A percentile compares a stretch with the other conserved stretches of the same genome.
Evolutionary conservation across 805 yeast species (phyloP).

Genomic region (Wickerhamiella occidentalis): DNA sequence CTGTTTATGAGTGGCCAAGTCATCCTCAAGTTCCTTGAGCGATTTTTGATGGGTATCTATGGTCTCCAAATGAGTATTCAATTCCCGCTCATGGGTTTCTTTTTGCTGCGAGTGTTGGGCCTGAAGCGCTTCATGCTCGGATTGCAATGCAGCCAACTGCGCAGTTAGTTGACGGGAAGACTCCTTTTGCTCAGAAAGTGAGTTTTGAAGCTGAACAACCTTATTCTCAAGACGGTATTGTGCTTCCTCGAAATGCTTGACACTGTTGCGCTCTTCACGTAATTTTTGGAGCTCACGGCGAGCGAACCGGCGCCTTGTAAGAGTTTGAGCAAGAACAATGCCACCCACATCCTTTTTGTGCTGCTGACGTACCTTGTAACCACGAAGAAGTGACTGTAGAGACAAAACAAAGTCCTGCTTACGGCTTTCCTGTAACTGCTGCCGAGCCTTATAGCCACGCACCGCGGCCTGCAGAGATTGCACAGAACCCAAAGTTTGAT

Average conservation of each 20-base stretch:
- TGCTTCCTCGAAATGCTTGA: conserved; percentile 77
- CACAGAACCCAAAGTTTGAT: conserved; percentile 41
- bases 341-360: conserved; percentile 39
- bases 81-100: conserved; percentile 11
- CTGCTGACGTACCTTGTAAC: conserved; percentile 46
- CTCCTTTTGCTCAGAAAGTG: conserved; percentile 61
- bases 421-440: conserved; percentile 37
- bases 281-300: conserved; percentile 46
- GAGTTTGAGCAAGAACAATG: conserved; percentile 62
- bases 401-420: conserved; percentile 51
- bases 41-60: conserved; percentile 3
- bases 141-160: conserved; percentile 8
- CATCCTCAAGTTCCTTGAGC: conserved; percentile 13
- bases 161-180: conserved; percentile 49
- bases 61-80: background rate
- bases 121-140: conserved; percentile 8
- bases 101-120: conserved; percentile 6
- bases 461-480: conserved; percentile 45
- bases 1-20: conserved; percentile 3
- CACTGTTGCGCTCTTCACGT: conserved; percentile 84
- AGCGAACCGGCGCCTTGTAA: conserved; percentile 67
- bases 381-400: conserved; percentile 66
- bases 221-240: conserved; percentile 91
- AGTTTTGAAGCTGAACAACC: conserved; percentile 90
- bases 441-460: conserved; percentile 41